Conservation (phyloP, 2,329 filamentous ascomycete species). For the Hortaea werneckii region DNA sequence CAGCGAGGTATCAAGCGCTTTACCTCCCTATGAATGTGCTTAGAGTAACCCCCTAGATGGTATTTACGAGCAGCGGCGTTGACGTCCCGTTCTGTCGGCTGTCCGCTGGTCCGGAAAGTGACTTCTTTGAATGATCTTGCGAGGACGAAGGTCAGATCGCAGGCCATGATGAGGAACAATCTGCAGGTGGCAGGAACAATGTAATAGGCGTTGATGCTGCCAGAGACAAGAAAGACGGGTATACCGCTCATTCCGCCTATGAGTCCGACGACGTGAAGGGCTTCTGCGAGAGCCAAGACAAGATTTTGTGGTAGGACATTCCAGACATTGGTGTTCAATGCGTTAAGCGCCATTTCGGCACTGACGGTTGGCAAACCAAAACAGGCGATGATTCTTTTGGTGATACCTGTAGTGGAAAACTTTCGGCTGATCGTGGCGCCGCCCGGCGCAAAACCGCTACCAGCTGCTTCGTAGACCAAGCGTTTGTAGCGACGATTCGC, state of each 20-base stretch:
- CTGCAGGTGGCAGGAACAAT: slow-evolving; percentile 23
- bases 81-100: slow-evolving; percentile 13
- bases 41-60: slow-evolving; percentile 9
- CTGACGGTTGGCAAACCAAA: slow-evolving; percentile 14
- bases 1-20: slow-evolving; percentile 11
- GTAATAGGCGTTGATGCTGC: slow-evolving; percentile 13
- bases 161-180: slow-evolving; percentile 25
- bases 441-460: slow-evolving; percentile 7
- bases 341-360: slow-evolving; percentile 9
- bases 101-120: slow-evolving; percentile 8
- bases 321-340: slow-evolving; percentile 15
- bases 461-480: slow-evolving; percentile 18
- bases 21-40: slow-evolving; percentile 12
- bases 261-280: slow-evolving; percentile 11
- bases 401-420: slow-evolving; percentile 15
- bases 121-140: slow-evolving; percentile 21
- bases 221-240: slow-evolving; percentile 19
- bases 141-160: slow-evolving; percentile 26
- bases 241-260: slow-evolving; percentile 16
- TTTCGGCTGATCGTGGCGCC: slow-evolving; percentile 14
- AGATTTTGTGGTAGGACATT: slow-evolving; percentile 8
- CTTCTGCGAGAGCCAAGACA: slow-evolving; percentile 11
- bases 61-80: slow-evolving; percentile 12
- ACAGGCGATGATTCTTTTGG: slow-evolving; percentile 15
- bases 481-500: slow-evolving; percentile 22